Percentiles rank a stretch among this genome's conserved stretches.
Evolutionary conservation across 805 yeast species (phyloP).

Genomic region (Metschnikowia cubensis): DNA sequence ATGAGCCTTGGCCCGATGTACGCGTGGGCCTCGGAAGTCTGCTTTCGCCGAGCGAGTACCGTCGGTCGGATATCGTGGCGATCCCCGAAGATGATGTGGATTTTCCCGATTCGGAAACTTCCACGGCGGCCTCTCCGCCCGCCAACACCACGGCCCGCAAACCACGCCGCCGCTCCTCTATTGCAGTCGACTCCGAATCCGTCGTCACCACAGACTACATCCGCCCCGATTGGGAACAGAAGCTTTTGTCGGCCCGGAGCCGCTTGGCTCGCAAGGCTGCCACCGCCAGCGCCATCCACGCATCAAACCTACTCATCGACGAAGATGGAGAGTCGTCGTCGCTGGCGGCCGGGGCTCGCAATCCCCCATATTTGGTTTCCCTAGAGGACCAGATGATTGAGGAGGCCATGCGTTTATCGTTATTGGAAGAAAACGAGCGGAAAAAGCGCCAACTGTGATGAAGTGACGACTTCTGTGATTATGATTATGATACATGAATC

Average conservation of each 20-base stretch:
- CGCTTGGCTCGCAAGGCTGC: conserved; percentile 84
- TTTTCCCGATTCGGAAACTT: conserved; percentile 1
- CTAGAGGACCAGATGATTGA: conserved; percentile 73
- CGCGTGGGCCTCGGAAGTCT: conserved; percentile 55
- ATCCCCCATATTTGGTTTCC: conserved; percentile 16
- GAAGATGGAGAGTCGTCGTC: conserved; percentile 14
- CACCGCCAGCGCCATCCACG: conserved; percentile 91
- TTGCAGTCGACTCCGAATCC: conserved; percentile 62
- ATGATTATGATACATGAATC: too few species aligned
- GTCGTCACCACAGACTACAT: conserved; percentile 79
- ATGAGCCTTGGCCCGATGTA: conserved; percentile 55
- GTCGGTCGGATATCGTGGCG: conserved; percentile 8
- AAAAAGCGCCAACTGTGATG: conserved; percentile 18
- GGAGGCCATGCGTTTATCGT: conserved; percentile 73
- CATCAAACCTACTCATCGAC: conserved; percentile 65
- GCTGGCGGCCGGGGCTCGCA: neutral
- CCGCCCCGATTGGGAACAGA: conserved; percentile 90
- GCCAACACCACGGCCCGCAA: conserved; percentile 1
- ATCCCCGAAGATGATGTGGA: conserved; percentile 10
- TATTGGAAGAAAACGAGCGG: conserved; percentile 65
- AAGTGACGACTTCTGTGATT: too few species aligned
- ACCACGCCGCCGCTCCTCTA: conserved; percentile 36
- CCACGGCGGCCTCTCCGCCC: conserved; percentile 2
- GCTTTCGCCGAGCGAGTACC: conserved; percentile 43
- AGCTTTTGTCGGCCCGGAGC: conserved; percentile 65